phyloP scores from a whole-genome alignment of 1,139 yeast species.

The Wickerhamomyces sp. region DNA sequence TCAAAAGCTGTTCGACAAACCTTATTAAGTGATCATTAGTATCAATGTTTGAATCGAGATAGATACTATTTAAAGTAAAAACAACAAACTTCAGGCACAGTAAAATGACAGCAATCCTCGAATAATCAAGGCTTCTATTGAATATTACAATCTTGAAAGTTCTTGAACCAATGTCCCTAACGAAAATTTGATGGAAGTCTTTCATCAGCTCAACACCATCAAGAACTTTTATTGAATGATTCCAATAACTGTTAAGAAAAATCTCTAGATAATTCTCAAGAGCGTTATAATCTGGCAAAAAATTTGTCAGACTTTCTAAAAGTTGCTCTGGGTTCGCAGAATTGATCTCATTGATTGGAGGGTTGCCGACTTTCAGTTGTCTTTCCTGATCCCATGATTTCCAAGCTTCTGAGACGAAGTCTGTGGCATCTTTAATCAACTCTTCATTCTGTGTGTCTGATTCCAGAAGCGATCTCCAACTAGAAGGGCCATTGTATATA shows the following conservation, averaged over 20 bases:
- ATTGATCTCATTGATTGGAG: constrained; percentile 10
- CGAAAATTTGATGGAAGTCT: constrained; percentile 17
- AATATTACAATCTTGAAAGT: constrained; percentile 9
- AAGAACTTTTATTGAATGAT: constrained; percentile 11
- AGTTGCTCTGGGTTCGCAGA: constrained; percentile 13
- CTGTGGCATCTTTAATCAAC: constrained; percentile 9
- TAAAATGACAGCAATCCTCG: constrained; percentile 18
- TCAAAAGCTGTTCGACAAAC: constrained; percentile 16
- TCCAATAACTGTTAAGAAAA: constrained; percentile 16
- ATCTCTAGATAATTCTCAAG: constrained; percentile 11
- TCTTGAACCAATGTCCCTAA: constrained; percentile 8
- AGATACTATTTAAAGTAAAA: constrained; percentile 13
- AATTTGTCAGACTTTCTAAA: constrained; percentile 14
- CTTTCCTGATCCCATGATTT: constrained; percentile 18
- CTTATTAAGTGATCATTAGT: constrained; percentile 14
- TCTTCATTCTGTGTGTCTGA: constrained; percentile 8
- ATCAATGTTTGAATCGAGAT: constrained; percentile 8
- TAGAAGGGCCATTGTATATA: constrained; percentile 20
- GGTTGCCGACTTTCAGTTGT: constrained; percentile 10
- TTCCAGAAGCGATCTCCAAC: constrained; percentile 18
- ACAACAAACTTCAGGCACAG: constrained; percentile 14
- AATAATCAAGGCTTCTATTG: constrained; percentile 15
- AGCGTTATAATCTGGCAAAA: constrained; percentile 17
- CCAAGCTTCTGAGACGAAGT: constrained; percentile 16
- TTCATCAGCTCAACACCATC: constrained; percentile 8